phyloP scores from a whole-genome alignment of 2,329 filamentous ascomycete species.

The Pestalotiopsis sp. region DNA sequence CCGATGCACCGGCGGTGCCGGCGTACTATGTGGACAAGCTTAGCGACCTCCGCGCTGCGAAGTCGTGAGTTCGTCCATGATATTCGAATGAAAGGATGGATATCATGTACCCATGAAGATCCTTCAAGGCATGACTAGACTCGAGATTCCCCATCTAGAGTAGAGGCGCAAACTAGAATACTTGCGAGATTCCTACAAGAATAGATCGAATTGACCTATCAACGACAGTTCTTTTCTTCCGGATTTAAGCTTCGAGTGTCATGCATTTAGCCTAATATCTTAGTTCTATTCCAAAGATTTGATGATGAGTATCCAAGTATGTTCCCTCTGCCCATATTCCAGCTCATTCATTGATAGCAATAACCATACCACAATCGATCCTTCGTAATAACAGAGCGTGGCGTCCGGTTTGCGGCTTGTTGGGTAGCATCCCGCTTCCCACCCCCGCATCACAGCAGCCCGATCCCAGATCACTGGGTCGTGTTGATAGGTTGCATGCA shows the following conservation, averaged over 20 bases:
- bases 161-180: neutral
- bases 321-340: neutral
- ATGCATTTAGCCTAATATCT: neutral
- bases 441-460: neutral
- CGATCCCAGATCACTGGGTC: neutral
- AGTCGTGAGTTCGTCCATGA: neutral
- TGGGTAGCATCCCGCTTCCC: neutral
- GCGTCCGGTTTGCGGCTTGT: neutral
- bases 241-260: neutral
- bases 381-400: neutral
- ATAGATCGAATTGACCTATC: neutral
- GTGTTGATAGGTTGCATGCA: neutral
- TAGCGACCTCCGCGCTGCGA: slow-evolving; percentile 65
- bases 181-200: neutral
- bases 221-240: neutral
- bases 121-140: neutral
- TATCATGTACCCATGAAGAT: neutral
- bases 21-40: slow-evolving; percentile 83
- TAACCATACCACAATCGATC: neutral
- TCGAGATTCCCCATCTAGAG: neutral
- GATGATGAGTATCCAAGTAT: neutral
- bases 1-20: slow-evolving; percentile 70
- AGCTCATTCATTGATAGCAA: neutral
- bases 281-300: neutral
- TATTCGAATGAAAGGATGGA: neutral